Percentiles rank a stretch among this genome's conserved stretches.
Conservation (phyloP, 164 flowering plant genomes). For the Magnolia kwangsiensis region DNA sequence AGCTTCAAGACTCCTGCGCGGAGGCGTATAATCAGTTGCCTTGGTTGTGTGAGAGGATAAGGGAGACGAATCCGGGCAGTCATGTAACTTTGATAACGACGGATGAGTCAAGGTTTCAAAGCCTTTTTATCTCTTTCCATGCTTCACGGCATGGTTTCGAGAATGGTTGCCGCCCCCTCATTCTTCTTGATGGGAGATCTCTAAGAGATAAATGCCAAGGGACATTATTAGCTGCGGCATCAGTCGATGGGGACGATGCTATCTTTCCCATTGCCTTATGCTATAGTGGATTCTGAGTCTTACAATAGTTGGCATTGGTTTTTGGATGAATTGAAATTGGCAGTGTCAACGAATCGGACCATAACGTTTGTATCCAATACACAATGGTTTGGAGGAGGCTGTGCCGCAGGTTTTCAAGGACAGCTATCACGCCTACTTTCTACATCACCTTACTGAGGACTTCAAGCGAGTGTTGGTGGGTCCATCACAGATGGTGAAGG, state of each 20-base stretch:
- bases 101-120: conserved; percentile 40
- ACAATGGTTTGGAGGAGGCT: conserved; percentile 41
- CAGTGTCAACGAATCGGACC: conserved; percentile 30
- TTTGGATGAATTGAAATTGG: conserved; percentile 41
- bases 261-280: conserved; percentile 62
- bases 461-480: conserved; percentile 53
- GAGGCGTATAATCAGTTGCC: conserved; percentile 51
- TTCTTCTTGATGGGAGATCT: conserved; percentile 44
- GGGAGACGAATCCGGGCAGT: conserved; percentile 58
- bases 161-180: conserved; percentile 54
- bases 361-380: conserved; percentile 57
- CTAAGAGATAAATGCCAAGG: conserved; percentile 62
- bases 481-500: conserved; percentile 61
- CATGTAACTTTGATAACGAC: conserved; percentile 30
- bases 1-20: conserved; percentile 45
- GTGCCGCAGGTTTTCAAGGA: conserved; percentile 47
- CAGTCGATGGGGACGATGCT: conserved; percentile 60
- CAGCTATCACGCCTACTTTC: conserved; percentile 46
- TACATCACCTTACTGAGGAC: conserved; percentile 41
- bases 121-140: conserved; percentile 43
- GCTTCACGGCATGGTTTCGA: conserved; percentile 43
- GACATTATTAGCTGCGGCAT: conserved; percentile 49
- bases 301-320: conserved; percentile 66
- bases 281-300: conserved; percentile 51
- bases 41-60: conserved; percentile 42